Conservation (phyloP, 176 grass and related monocot species). For the Bromus sterilis region DNA sequence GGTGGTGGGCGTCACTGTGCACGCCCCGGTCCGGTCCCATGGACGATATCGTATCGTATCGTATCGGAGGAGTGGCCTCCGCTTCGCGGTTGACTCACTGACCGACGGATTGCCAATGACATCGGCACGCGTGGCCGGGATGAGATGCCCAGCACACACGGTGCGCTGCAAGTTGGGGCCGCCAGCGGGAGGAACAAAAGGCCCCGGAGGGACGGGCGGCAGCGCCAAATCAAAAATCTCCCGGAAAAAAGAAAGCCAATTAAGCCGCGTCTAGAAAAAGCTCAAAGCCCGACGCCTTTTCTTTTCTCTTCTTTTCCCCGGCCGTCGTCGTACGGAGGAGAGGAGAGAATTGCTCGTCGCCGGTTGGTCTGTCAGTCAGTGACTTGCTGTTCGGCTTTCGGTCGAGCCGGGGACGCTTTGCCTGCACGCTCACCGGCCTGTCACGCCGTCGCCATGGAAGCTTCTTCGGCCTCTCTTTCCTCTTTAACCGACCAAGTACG, state of each 20-base stretch:
- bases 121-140: background rate
- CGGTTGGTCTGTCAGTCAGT: no score
- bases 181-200: background rate
- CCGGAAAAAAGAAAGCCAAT: background rate
- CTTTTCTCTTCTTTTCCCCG: no score
- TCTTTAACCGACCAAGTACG: no score
- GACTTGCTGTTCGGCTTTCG: no score
- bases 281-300: no score
- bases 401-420: background rate
- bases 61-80: no score
- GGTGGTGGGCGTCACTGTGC: background rate
- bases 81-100: no score
- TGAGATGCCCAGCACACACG: background rate
- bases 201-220: conserved; percentile 12
- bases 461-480: no score
- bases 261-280: background rate
- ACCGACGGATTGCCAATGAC: no score
- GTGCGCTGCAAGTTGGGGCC: background rate
- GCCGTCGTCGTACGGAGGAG: background rate
- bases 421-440: background rate
- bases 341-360: no score
- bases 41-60: no score
- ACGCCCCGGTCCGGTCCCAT: no score
- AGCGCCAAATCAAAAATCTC: background rate
- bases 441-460: background rate